Evolutionary conservation across 176 grass and related monocot genomes (phyloP).

Genomic region (Aegilops longissima): DNA sequence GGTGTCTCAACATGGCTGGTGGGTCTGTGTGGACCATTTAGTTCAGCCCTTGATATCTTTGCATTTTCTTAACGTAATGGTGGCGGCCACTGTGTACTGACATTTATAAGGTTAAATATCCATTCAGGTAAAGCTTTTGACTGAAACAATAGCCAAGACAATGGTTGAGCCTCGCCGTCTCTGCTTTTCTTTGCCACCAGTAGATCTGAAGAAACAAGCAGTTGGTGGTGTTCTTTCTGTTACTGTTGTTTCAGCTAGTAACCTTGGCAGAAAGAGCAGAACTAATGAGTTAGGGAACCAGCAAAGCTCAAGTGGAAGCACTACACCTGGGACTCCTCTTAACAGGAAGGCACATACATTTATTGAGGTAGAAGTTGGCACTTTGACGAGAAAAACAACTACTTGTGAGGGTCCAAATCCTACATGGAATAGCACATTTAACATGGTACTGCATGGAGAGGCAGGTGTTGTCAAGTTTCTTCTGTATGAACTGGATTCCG

Average conservation of each 20-base stretch:
- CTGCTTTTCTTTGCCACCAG: slow-evolving; percentile 79
- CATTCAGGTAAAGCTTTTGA: slow-evolving; percentile 81
- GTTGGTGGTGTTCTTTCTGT: slow-evolving; percentile 79
- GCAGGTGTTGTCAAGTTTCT: slow-evolving; percentile 80
- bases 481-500: slow-evolving; percentile 83
- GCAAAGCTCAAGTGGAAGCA: slow-evolving; percentile 32
- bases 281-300: slow-evolving; percentile 38
- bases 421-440: slow-evolving; percentile 77
- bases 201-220: slow-evolving; percentile 78
- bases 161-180: slow-evolving; percentile 92
- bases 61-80: slow-evolving; percentile 5
- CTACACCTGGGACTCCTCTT: slow-evolving; percentile 31
- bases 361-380: slow-evolving; percentile 91
- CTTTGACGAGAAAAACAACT: slow-evolving; percentile 78
- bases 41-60: slow-evolving; percentile 5
- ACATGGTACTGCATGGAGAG: slow-evolving; percentile 93
- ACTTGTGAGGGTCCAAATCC: slow-evolving; percentile 61
- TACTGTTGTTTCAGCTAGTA: slow-evolving; percentile 84
- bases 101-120: neutral
- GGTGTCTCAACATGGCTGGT: slow-evolving; percentile 97
- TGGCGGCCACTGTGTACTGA: neutral
- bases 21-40: slow-evolving; percentile 36
- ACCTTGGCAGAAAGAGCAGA: slow-evolving; percentile 40
- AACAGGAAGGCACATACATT: slow-evolving; percentile 46
- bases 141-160: slow-evolving; percentile 78